Evolutionary conservation across 495 filamentous ascomycete genomes (phyloP).

Genomic region (Podospora australis): DNA sequence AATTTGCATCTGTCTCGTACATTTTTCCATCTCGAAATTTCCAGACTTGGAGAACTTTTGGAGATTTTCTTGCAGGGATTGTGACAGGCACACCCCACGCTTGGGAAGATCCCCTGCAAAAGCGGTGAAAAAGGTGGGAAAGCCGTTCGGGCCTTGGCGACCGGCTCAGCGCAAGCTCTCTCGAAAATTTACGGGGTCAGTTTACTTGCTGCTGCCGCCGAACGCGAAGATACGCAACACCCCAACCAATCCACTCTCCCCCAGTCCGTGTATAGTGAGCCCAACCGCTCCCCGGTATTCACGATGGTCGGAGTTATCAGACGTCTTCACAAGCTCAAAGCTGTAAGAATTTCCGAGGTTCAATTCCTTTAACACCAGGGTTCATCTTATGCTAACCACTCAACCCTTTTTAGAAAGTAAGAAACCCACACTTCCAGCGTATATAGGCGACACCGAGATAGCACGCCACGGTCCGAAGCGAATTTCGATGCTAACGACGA

Average conservation of each 20-base stretch:
- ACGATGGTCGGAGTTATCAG: slow-evolving; percentile 73
- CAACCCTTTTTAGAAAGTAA: slow-evolving; percentile 35
- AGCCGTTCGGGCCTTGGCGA: background rate
- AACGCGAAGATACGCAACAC: slow-evolving; percentile 8
- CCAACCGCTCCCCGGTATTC: slow-evolving; percentile 14
- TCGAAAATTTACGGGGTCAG: slow-evolving; percentile 16
- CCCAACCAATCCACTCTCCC: slow-evolving; percentile 1
- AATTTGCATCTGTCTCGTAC: too few relatives aligned
- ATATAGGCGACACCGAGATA: too few relatives aligned
- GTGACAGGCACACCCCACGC: background rate
- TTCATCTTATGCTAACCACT: slow-evolving; percentile 7
- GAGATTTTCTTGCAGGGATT: background rate
- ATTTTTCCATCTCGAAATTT: slow-evolving; percentile 1
- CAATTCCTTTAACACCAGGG: too few relatives aligned
- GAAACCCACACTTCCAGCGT: too few relatives aligned
- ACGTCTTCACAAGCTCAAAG: slow-evolving; percentile 71
- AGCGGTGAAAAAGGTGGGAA: background rate
- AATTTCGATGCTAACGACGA: slow-evolving; percentile 8
- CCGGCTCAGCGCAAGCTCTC: too few relatives aligned
- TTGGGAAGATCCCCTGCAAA: background rate
- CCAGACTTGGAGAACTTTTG: background rate
- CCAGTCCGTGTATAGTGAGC: slow-evolving; percentile 6
- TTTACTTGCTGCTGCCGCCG: background rate
- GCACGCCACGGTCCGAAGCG: too few relatives aligned
- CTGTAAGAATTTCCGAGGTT: slow-evolving; percentile 53